Evolutionary conservation across 805 yeast genomes (phyloP).

Genomic region (Lachancea lanzarotensis): DNA sequence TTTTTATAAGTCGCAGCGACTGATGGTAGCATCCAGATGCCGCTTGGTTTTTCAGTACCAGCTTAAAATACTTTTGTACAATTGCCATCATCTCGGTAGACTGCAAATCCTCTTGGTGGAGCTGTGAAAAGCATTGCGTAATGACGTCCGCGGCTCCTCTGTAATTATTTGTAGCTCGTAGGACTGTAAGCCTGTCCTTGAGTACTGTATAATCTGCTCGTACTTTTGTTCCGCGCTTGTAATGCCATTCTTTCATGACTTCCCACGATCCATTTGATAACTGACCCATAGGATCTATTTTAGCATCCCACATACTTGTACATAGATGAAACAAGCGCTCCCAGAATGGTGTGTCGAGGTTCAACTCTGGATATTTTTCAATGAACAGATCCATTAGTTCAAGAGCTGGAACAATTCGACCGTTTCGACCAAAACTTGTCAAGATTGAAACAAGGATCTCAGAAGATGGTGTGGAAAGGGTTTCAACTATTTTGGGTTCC

Average conservation of each 20-base stretch:
- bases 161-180: constrained; percentile 16
- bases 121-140: constrained; percentile 6
- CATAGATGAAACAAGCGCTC: constrained; percentile 20
- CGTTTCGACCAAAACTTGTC: constrained; percentile 16
- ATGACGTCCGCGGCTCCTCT: constrained; percentile 17
- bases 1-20: constrained; percentile 17
- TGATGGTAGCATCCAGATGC: constrained; percentile 11
- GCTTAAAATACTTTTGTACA: constrained; percentile 19
- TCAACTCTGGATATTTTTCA: constrained; percentile 16
- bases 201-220: constrained; percentile 18
- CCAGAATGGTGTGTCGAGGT: constrained; percentile 24
- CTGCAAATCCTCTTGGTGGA: constrained; percentile 10
- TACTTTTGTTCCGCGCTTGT: constrained; percentile 8
- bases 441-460: constrained; percentile 20
- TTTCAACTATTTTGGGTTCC: not conserved
- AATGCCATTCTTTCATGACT: constrained; percentile 23
- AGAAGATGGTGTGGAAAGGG: constrained; percentile 14
- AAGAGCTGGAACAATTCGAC: constrained; percentile 13
- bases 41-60: constrained; percentile 16
- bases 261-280: constrained; percentile 19
- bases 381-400: constrained; percentile 17
- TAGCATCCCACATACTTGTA: constrained; percentile 12
- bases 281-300: constrained; percentile 13
- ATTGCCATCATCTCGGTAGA: constrained; percentile 9
- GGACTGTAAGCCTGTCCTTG: constrained; percentile 13